Percentiles rank a stretch among this genome's conserved stretches.
Conservation (phyloP, 768 basidiomycete species). For the Panaeolus papilionaceus region DNA sequence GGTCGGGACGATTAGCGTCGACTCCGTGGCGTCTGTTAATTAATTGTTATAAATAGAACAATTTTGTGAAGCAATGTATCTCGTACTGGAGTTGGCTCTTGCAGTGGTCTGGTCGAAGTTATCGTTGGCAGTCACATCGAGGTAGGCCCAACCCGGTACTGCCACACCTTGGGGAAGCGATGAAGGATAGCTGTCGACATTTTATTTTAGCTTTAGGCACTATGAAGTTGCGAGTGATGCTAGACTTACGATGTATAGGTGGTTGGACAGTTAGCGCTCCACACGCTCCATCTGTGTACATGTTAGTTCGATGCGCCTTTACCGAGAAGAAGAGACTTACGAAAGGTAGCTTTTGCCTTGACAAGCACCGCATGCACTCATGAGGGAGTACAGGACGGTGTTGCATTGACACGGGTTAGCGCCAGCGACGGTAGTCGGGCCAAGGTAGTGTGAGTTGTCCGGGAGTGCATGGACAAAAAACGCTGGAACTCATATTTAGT, state of each 20-base stretch:
- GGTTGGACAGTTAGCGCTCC: conserved; percentile 53
- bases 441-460: conserved; percentile 41
- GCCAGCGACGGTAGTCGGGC: conserved; percentile 39
- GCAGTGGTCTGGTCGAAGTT: conserved; percentile 49
- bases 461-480: conserved; percentile 40
- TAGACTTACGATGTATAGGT: conserved; percentile 37
- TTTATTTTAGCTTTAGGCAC: not conserved
- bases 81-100: conserved; percentile 39
- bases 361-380: conserved; percentile 65
- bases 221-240: not conserved
- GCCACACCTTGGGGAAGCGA: conserved; percentile 53
- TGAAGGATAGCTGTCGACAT: conserved; percentile 47
- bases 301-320: conserved; percentile 17
- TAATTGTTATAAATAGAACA: conserved; percentile 3
- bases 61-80: conserved; percentile 17
- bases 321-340: conserved; percentile 19
- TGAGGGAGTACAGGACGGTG: conserved; percentile 58
- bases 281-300: conserved; percentile 53
- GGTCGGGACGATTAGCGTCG: conserved; percentile 39
- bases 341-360: conserved; percentile 48
- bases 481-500: conserved; percentile 28
- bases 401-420: conserved; percentile 59
- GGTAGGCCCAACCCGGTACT: conserved; percentile 69
- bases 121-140: conserved; percentile 53
- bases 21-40: conserved; percentile 46